phyloP scores from a whole-genome alignment of 2,329 filamentous ascomycete species.

The Septoria petroselini region DNA sequence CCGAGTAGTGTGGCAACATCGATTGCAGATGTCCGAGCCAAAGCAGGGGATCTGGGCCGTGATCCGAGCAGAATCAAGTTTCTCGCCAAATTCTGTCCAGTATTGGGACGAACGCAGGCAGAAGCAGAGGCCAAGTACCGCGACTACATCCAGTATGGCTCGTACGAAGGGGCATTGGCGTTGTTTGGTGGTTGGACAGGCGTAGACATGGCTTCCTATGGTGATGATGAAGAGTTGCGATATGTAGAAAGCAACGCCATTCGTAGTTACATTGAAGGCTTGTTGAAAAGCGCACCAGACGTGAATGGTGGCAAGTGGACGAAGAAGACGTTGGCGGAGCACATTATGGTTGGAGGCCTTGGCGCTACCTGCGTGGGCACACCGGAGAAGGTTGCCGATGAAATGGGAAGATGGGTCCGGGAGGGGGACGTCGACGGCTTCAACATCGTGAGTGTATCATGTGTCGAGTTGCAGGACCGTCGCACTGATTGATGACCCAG shows the following conservation, averaged over 20 bases:
- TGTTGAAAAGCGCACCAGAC: slow-evolving; percentile 56
- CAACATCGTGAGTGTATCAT: slow-evolving; percentile 58
- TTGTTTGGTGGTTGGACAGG: slow-evolving; percentile 74
- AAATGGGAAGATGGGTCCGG: slow-evolving; percentile 63
- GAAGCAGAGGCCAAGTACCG: slow-evolving; percentile 63
- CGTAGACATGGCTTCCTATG: slow-evolving; percentile 60
- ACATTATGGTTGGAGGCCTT: slow-evolving; percentile 65
- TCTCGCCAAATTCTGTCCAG: slow-evolving; percentile 62
- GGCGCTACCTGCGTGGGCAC: slow-evolving; percentile 65
- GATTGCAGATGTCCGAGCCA: slow-evolving; percentile 60
- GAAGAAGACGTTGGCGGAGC: slow-evolving; percentile 65
- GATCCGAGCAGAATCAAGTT: slow-evolving; percentile 64
- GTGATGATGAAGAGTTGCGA: slow-evolving; percentile 61
- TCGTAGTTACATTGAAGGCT: slow-evolving; percentile 54
- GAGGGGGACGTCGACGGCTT: slow-evolving; percentile 73
- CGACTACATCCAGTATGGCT: slow-evolving; percentile 60
- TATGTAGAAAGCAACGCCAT: slow-evolving; percentile 62
- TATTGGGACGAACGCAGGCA: slow-evolving; percentile 63
- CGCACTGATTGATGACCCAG: slow-evolving; percentile 23
- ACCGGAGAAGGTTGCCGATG: slow-evolving; percentile 62
- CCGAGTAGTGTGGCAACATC: slow-evolving; percentile 60
- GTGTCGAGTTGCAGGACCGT: not conserved
- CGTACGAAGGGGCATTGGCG: slow-evolving; percentile 64
- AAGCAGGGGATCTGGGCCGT: slow-evolving; percentile 55
- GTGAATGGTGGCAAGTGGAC: slow-evolving; percentile 63